Conservation (phyloP, 2,329 filamentous ascomycete genomes). For the Trichoderma arundinaceum region DNA sequence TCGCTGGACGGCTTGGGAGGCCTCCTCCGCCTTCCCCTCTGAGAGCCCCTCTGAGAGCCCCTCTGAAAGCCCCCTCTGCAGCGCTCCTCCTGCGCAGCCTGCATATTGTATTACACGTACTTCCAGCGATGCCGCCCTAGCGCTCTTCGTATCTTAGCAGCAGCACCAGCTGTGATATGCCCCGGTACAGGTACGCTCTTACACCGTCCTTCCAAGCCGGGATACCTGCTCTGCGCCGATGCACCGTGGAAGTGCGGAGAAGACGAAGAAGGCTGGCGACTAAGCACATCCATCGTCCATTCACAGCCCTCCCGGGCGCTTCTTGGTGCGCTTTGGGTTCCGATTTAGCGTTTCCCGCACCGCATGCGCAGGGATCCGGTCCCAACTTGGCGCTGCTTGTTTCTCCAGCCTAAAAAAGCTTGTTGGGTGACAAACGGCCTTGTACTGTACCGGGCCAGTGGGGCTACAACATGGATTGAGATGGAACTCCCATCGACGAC, state of each 20-base stretch:
- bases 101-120: conserved; percentile 4
- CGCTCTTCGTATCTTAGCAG: too few species aligned
- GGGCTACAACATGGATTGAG: too few species aligned
- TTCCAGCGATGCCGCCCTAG: neutral
- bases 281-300: neutral
- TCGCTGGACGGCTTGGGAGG: conserved; percentile 17
- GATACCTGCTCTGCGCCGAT: too few species aligned
- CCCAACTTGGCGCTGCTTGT: neutral
- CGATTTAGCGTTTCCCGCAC: conserved; percentile 2
- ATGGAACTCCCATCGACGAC: conserved; percentile 9
- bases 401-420: conserved; percentile 25
- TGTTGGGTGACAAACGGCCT: conserved; percentile 1
- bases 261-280: neutral
- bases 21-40: conserved; percentile 1
- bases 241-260: neutral
- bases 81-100: neutral
- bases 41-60: neutral
- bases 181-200: neutral
- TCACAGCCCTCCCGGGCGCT: neutral
- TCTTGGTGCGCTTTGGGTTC: neutral
- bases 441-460: too few species aligned
- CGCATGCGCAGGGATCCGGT: neutral
- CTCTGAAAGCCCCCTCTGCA: too few species aligned
- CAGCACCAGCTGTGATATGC: too few species aligned
- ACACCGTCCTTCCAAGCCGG: too few species aligned